phyloP scores from a whole-genome alignment of 1,284 basidiomycete genomes.

The Sporisorium sorghi region DNA sequence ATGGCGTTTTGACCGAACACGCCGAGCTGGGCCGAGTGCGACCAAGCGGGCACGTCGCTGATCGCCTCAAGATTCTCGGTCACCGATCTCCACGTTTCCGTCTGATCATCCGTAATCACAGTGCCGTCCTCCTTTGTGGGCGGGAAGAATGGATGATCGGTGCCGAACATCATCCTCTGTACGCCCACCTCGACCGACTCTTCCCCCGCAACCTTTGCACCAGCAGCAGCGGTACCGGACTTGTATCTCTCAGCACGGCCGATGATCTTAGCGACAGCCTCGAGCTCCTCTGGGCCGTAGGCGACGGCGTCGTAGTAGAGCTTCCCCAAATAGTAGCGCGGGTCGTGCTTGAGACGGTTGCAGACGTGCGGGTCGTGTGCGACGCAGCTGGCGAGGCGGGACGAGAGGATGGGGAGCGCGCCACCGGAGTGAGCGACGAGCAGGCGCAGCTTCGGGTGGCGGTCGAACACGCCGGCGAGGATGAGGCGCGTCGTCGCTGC shows the following conservation, averaged over 20 bases:
- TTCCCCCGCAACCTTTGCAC: not conserved
- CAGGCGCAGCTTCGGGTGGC: conserved; percentile 78
- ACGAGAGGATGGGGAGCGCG: conserved; percentile 80
- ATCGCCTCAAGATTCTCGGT: conserved; percentile 85
- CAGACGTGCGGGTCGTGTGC: conserved; percentile 83
- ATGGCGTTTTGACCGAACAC: conserved; percentile 28
- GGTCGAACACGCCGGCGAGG: conserved; percentile 81
- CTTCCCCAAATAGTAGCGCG: conserved; percentile 79
- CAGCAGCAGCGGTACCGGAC: conserved; percentile 2
- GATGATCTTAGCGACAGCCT: conserved; percentile 78
- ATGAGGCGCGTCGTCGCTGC: conserved; percentile 82
- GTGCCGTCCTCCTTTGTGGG: conserved; percentile 73
- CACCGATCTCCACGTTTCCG: conserved; percentile 78
- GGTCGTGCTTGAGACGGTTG: conserved; percentile 80
- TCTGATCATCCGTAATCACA: conserved; percentile 64
- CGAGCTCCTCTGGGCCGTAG: conserved; percentile 84
- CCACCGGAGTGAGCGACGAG: conserved; percentile 87
- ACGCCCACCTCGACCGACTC: conserved; percentile 69
- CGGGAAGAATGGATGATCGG: conserved; percentile 90
- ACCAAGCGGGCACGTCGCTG: conserved; percentile 71
- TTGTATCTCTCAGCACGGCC: conserved; percentile 74
- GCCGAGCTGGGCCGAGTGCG: conserved; percentile 15
- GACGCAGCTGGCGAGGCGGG: conserved; percentile 83
- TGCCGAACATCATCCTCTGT: conserved; percentile 81
- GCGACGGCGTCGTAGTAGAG: conserved; percentile 84